phyloP scores from a whole-genome alignment of 352 stramenopile species.

The Sclerospora graminicola region DNA sequence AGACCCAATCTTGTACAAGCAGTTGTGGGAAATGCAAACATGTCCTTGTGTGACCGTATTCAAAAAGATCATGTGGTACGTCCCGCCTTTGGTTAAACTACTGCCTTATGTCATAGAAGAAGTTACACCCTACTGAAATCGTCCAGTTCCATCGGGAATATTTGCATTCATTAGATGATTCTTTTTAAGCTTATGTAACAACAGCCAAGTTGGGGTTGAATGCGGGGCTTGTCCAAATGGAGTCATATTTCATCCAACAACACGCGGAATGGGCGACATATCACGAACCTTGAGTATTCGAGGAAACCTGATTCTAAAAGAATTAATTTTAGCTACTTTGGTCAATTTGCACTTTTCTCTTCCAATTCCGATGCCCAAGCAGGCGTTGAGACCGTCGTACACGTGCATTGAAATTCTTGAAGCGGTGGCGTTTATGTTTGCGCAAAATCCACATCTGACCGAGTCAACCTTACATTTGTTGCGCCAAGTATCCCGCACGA shows the following conservation, averaged over 20 bases:
- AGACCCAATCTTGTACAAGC: constrained; percentile 85
- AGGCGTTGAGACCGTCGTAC: constrained; percentile 66
- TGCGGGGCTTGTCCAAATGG: constrained; percentile 79
- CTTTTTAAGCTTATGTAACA: constrained; percentile 67
- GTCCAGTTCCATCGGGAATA: too few species aligned
- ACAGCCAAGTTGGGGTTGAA: too few species aligned
- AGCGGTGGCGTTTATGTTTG: constrained; percentile 90
- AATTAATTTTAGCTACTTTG: too few species aligned
- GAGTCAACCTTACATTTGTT: constrained; percentile 67
- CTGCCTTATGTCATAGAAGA: constrained; percentile 74
- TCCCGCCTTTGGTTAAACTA: constrained; percentile 82
- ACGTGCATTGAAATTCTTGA: too few species aligned
- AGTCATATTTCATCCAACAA: too few species aligned
- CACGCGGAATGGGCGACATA: too few species aligned
- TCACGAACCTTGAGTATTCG: constrained; percentile 69
- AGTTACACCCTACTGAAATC: constrained; percentile 59
- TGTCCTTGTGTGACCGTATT: constrained; percentile 76
- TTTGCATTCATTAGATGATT: constrained; percentile 68
- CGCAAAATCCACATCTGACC: constrained; percentile 67
- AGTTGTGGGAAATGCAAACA: constrained; percentile 85
- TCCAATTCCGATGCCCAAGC: constrained; percentile 82
- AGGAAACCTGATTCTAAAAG: constrained; percentile 83
- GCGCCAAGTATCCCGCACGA: constrained; percentile 63
- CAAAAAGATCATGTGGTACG: constrained; percentile 70
- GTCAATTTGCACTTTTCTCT: too few species aligned